Base-by-base conservation (phyloP, 2,329 filamentous ascomycete genomes). In the Paecilomyces sp. region DNA sequence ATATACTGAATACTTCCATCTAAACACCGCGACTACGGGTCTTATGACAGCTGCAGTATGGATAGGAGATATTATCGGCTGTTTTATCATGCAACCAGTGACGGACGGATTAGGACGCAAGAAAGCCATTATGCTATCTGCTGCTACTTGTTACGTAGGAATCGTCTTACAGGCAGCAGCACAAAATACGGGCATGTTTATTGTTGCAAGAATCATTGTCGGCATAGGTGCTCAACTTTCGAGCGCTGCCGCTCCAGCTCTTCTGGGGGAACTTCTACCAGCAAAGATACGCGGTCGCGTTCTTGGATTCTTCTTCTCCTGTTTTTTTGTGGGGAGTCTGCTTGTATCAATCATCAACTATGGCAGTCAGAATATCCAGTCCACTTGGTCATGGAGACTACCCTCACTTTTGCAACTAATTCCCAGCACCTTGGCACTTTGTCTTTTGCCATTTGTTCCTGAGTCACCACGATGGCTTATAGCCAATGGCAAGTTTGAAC, bases 41-140 rank as follows among this genome's bases (percentile, higher is more conserved):
- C 74, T 86, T 15, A 84, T 85, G 63, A 85, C 81, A 3, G 79
- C 82, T 0, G 80, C 80, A 1, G 77, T 81, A n/a, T 84, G 79
- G 65, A 81, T 85, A 55, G 83, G 83, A 11, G 76, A 77, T 33
- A 72, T 77, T 31, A 57, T 85, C 5, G 79, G 77, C 22, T 75
- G 75, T 1, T 65, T 83, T 7, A 62, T 79, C 31, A 75, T 75
- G 1, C 79, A 77, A 22, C 62, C 76, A 3, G 67, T 78, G 50
- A 71, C 77, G 0, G 80, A 82, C 65, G 65, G 65, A 30, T 67
- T 77, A 0, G 79, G 79, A 3, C 77, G 80, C 11, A 74, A 77
- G 15, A 74, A 74, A 7, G 72, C 78, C 3, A 75, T 81, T 11
- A 74, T 81, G 53, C 74, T 71, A 65, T 68, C 64, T 4, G 76